Conservation (phyloP, 441 rosid species). For the Kokia cookei region DNA sequence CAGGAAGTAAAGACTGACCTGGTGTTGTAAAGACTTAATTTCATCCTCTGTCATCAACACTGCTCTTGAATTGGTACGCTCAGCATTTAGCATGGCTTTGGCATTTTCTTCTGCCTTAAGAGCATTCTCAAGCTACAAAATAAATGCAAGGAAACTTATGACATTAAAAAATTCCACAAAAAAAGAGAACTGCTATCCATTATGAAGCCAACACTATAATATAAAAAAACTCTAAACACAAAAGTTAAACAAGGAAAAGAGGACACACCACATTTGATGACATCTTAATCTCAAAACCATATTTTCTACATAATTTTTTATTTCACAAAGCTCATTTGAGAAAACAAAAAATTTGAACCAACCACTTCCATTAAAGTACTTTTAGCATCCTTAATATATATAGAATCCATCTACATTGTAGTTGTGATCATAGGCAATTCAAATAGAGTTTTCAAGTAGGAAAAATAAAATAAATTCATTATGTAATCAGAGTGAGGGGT, state of each 20-base stretch:
- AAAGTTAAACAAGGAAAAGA: neutral
- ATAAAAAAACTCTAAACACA: neutral
- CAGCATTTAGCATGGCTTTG: conserved; percentile 65
- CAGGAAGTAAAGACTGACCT: conserved; percentile 41
- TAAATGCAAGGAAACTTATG: conserved; percentile 1
- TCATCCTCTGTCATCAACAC: conserved; percentile 80
- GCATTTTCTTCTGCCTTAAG: conserved; percentile 75
- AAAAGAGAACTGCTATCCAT: neutral
- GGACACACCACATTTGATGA: neutral
- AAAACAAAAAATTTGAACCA: neutral
- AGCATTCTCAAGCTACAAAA: conserved; percentile 81
- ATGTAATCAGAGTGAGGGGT: neutral
- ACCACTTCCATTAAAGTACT: neutral
- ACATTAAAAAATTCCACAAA: neutral
- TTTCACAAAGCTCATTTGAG: neutral
- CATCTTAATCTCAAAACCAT: neutral
- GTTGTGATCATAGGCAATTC: neutral
- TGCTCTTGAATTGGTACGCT: conserved; percentile 79
- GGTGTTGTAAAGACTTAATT: conserved; percentile 78
- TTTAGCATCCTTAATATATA: neutral
- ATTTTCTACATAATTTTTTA: neutral
- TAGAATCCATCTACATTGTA: neutral
- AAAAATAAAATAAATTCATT: neutral
- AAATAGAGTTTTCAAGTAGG: neutral
- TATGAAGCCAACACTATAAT: neutral